Conservation (phyloP, 768 basidiomycete species). For the Leucocoprinus leucothites region DNA sequence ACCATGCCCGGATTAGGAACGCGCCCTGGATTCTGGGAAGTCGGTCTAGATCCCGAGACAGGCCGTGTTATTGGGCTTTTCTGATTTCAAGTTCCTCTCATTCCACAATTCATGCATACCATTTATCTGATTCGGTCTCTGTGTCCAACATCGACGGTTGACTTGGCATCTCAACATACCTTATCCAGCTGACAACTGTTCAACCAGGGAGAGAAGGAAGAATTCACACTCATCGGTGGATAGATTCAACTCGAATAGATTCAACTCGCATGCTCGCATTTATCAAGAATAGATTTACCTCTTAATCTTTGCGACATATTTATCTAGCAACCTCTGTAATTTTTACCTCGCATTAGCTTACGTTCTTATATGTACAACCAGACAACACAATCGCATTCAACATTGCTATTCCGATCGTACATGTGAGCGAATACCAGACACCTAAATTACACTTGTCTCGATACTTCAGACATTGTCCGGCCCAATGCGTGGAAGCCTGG, state of each 20-base stretch:
- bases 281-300: background rate
- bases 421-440: too few species aligned
- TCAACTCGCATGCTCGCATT: too few species aligned
- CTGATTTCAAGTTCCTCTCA: conserved; percentile 30
- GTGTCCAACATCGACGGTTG: background rate
- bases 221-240: background rate
- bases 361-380: background rate
- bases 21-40: conserved; percentile 93
- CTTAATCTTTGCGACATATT: conserved; percentile 1
- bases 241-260: too few species aligned
- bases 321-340: background rate
- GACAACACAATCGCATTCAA: background rate
- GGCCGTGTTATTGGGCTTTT: conserved; percentile 87
- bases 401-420: background rate
- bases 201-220: background rate
- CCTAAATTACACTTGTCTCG: too few species aligned
- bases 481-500: background rate
- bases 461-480: background rate
- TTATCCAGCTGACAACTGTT: background rate
- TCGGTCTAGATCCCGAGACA: conserved; percentile 73
- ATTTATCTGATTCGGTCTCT: background rate
- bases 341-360: too few species aligned
- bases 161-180: conserved; percentile 1
- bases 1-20: conserved; percentile 97
- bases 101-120: background rate